phyloP scores from a whole-genome alignment of 257 asterid genomes.

The Mitragyna speciosa region DNA sequence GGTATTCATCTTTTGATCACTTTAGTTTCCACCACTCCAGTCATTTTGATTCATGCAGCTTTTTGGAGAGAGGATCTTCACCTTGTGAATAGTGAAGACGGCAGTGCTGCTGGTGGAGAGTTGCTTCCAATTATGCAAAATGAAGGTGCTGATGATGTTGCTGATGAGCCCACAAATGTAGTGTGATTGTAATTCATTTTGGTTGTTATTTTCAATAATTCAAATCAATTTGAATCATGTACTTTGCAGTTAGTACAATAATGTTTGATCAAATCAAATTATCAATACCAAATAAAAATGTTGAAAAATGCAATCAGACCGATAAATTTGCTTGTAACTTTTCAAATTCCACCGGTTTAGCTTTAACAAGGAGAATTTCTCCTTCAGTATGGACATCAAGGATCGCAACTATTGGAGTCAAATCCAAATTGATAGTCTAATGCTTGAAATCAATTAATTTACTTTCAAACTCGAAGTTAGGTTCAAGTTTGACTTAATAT shows the following conservation, averaged over 20 bases:
- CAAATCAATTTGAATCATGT: background rate
- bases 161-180: background rate
- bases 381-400: background rate
- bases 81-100: slow-evolving; percentile 17
- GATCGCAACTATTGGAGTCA: background rate
- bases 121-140: slow-evolving; percentile 31
- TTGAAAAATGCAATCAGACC: background rate
- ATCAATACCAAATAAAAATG: background rate
- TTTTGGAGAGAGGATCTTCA: slow-evolving; percentile 39
- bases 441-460: background rate
- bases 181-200: background rate
- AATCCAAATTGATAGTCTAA: background rate
- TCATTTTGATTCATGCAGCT: slow-evolving; percentile 47
- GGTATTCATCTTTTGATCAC: slow-evolving; percentile 52
- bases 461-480: background rate
- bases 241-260: background rate
- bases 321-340: background rate
- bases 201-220: background rate
- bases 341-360: background rate
- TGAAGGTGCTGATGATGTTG: background rate
- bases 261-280: background rate
- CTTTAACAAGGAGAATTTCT: background rate
- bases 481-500: background rate
- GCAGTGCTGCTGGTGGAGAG: slow-evolving; percentile 21
- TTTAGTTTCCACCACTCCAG: slow-evolving; percentile 47